A percentile compares a stretch with the other conserved stretches of the same genome.
These are phyloP conservation scores for Phalaenopsis aphrodite DNA, from an alignment of 106 monocot species.

Conservation along the genomic window DNA sequence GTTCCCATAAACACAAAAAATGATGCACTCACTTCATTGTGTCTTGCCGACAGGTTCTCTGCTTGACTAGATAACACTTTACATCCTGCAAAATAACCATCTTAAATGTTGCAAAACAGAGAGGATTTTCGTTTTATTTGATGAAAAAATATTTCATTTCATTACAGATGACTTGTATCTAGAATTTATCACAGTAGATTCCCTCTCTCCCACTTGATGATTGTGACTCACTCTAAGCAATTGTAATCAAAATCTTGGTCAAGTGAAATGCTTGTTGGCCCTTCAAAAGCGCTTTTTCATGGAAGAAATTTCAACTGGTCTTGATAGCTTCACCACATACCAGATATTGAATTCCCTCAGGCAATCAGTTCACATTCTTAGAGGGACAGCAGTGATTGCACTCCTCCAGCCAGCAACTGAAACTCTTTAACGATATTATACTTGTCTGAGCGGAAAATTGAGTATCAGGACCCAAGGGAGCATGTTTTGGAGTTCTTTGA, in stretches of 20 bases:
- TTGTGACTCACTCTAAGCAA: not conserved
- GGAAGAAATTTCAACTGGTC: slow-evolving; percentile 23
- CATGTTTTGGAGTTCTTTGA: slow-evolving; percentile 19
- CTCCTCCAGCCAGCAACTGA: slow-evolving; percentile 20
- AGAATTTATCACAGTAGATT: too few species aligned
- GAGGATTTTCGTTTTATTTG: not conserved
- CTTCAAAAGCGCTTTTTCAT: slow-evolving; percentile 19
- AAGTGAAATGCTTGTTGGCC: slow-evolving; percentile 23
- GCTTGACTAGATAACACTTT: not conserved
- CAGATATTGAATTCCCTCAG: slow-evolving; percentile 21
- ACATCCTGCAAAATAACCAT: too few species aligned
- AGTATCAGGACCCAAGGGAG: slow-evolving; percentile 13
- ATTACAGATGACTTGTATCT: not conserved
- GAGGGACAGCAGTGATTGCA: slow-evolving; percentile 18
- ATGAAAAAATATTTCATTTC: not conserved
- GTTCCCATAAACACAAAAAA: not conserved
- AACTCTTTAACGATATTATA: slow-evolving; percentile 18
- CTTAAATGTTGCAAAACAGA: not conserved
- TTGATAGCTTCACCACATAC: slow-evolving; percentile 17
- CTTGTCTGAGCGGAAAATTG: slow-evolving; percentile 14
- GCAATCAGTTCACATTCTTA: slow-evolving; percentile 17
- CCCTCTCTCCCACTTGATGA: not conserved
- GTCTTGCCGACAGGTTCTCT: not conserved
- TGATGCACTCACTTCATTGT: not conserved
- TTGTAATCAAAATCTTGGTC: not conserved